phyloP scores from a whole-genome alignment of 805 yeast species.

The Saturnispora sanitii region DNA sequence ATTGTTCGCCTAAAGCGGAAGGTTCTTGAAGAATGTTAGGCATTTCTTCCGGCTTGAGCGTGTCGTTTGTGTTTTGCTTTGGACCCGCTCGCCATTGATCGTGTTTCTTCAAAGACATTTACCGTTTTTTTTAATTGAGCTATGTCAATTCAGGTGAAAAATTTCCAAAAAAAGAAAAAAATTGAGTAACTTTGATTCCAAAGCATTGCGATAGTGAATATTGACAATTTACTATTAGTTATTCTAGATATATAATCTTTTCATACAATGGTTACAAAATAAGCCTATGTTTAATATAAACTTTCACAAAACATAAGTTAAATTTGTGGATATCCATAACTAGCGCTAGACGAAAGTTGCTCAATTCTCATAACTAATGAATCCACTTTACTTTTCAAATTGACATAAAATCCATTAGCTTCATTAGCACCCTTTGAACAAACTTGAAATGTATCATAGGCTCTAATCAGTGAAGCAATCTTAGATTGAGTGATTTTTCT shows the following conservation, averaged over 20 bases:
- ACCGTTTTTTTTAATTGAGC: too few species aligned
- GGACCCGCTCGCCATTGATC: slow-evolving; percentile 15
- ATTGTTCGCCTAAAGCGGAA: slow-evolving; percentile 46
- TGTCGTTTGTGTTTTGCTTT: slow-evolving; percentile 9
- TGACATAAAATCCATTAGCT: slow-evolving; percentile 54
- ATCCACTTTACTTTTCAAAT: slow-evolving; percentile 27
- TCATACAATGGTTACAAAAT: too few species aligned
- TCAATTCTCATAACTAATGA: slow-evolving; percentile 18
- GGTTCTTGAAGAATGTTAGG: slow-evolving; percentile 30
- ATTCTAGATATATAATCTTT: too few species aligned
- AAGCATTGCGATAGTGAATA: too few species aligned
- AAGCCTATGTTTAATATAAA: too few species aligned
- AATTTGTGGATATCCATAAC: too few species aligned
- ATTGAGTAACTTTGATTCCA: too few species aligned
- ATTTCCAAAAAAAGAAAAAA: too few species aligned
- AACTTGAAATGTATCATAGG: slow-evolving; percentile 49
- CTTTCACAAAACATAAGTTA: too few species aligned
- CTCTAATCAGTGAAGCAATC: slow-evolving; percentile 35
- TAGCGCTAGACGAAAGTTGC: too few species aligned
- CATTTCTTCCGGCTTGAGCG: slow-evolving; percentile 23
- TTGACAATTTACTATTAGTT: too few species aligned
- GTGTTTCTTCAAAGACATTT: slow-evolving; percentile 9
- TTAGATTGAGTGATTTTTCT: slow-evolving; percentile 28
- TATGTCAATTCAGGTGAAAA: too few species aligned
- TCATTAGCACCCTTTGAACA: slow-evolving; percentile 49